Evolutionary conservation across 495 filamentous ascomycete species (phyloP).

Genomic region (Chaetomium fimeti): DNA sequence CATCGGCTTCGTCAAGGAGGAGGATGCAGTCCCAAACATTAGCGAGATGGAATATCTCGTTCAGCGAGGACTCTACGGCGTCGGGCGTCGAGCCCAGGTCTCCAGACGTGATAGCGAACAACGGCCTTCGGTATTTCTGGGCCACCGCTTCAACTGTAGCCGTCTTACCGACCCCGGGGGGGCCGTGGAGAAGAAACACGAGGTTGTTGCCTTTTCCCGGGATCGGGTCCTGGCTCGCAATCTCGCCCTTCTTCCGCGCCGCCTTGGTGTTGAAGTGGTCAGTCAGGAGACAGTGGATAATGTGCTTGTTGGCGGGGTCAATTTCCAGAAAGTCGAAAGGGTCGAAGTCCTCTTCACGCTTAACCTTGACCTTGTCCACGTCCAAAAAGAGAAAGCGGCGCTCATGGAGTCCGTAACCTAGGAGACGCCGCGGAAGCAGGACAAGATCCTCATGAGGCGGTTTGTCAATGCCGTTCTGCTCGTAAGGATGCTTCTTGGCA

Average conservation of each 20-base stretch:
- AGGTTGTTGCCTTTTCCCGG: slow-evolving; percentile 57
- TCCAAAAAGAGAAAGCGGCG: background rate
- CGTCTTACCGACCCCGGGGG: slow-evolving; percentile 62
- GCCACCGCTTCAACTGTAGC: slow-evolving; percentile 57
- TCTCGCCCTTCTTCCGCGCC: background rate
- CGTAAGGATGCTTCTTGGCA: background rate
- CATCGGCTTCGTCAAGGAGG: slow-evolving; percentile 19
- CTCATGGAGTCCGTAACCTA: background rate
- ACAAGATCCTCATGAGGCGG: background rate
- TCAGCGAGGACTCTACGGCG: slow-evolving; percentile 41
- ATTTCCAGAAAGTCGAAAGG: background rate
- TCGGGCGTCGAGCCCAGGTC: slow-evolving; percentile 52
- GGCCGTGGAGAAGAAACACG: slow-evolving; percentile 52
- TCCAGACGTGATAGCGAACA: slow-evolving; percentile 54
- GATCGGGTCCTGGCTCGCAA: slow-evolving; percentile 54
- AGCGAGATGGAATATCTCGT: slow-evolving; percentile 51
- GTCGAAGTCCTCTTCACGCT: background rate
- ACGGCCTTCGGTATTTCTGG: slow-evolving; percentile 48
- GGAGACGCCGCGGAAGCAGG: background rate
- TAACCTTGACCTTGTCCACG: background rate
- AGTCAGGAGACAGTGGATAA: background rate
- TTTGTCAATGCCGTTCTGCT: background rate
- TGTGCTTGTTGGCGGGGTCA: background rate
- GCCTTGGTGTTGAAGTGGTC: background rate
- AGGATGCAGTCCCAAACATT: slow-evolving; percentile 36